A percentile compares a stretch with the other conserved stretches of the same genome.
These are phyloP conservation scores for Papiliotrema fonsecae DNA, from an alignment of 1,284 basidiomycete genomes.

Conservation along the genomic window DNA sequence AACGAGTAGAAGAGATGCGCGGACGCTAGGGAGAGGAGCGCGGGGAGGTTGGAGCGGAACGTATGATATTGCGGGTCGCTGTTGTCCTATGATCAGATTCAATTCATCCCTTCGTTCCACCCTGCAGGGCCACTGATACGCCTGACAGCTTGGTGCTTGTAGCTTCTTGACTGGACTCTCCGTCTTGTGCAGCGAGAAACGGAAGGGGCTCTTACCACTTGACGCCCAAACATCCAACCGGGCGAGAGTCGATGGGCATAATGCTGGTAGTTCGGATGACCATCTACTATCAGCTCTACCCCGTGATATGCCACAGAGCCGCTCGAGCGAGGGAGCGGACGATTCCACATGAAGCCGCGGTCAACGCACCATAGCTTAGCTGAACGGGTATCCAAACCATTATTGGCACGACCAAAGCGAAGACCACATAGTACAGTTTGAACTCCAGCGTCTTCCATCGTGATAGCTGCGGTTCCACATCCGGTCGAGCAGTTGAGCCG, in stretches of 20 bases:
- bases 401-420: conserved; percentile 61
- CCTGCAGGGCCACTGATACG: too few species aligned
- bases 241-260: conserved; percentile 60
- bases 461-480: conserved; percentile 19
- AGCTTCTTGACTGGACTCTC: too few species aligned
- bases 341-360: too few species aligned
- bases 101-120: too few species aligned
- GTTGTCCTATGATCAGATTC: conserved; percentile 80
- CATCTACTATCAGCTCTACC: conserved; percentile 49
- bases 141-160: too few species aligned
- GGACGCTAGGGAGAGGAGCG: conserved; percentile 56
- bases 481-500: conserved; percentile 12
- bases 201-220: conserved; percentile 44
- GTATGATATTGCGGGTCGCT: conserved; percentile 79
- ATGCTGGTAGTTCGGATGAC: conserved; percentile 66
- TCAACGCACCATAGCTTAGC: conserved; percentile 66
- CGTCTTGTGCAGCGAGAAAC: too few species aligned
- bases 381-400: conserved; percentile 76
- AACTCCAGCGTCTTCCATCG: conserved; percentile 84
- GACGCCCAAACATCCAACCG: conserved; percentile 53
- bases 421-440: conserved; percentile 65
- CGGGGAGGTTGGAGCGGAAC: conserved; percentile 68
- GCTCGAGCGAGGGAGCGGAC: not conserved
- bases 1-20: conserved; percentile 47
- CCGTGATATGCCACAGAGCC: not conserved